These are phyloP conservation scores for Apophysomyces ossiformis DNA, from an alignment of 371 early-diverging fungal species.

Conservation along the genomic window DNA sequence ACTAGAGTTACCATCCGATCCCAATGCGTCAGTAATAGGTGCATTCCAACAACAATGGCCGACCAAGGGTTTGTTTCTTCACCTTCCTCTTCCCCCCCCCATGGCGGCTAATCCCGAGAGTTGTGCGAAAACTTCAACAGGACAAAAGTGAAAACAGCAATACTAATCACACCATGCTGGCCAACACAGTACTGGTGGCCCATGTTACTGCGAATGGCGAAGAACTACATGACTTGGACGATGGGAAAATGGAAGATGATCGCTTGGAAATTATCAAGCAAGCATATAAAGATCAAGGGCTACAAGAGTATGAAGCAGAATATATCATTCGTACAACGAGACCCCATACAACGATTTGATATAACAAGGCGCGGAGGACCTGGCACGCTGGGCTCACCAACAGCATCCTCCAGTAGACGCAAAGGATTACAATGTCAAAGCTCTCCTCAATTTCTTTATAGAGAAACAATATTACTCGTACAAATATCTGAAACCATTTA, in stretches of 20 bases:
- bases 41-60: conserved; percentile 34
- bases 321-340: conserved; percentile 12
- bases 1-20: conserved; percentile 29
- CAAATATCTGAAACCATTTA: background rate
- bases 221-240: background rate
- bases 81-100: no score
- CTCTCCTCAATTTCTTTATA: background rate
- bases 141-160: conserved; percentile 14
- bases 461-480: background rate
- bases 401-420: background rate
- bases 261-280: conserved; percentile 29
- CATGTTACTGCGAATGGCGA: conserved; percentile 10
- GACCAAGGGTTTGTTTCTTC: conserved; percentile 20
- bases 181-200: conserved; percentile 31
- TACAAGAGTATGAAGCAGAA: conserved; percentile 3
- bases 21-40: conserved; percentile 26
- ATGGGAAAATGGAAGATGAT: conserved; percentile 10
- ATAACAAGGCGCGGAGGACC: conserved; percentile 19
- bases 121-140: conserved; percentile 23
- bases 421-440: background rate
- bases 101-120: conserved; percentile 32
- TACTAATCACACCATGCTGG: conserved; percentile 34
- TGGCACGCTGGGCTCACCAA: conserved; percentile 6
- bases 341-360: conserved; percentile 7
- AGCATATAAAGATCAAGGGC: conserved; percentile 7